Evolutionary conservation across 305 asterid species (phyloP).

Genomic region (Andrographis paniculata): DNA sequence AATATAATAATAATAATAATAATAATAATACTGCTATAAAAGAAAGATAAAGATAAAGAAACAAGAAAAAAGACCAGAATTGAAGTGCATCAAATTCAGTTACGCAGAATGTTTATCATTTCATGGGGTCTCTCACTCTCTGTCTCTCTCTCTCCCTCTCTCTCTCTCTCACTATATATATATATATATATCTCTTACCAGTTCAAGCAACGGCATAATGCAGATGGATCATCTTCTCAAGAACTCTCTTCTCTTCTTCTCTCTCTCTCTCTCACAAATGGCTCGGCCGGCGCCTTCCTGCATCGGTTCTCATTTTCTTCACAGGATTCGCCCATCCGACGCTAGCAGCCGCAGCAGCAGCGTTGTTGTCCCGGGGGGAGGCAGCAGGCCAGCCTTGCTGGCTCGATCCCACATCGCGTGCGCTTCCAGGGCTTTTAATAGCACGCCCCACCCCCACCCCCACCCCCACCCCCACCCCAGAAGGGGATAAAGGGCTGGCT

Average conservation of each 20-base stretch:
- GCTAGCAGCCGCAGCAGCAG: slow-evolving; percentile 34
- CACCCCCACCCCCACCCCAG: slow-evolving; percentile 33
- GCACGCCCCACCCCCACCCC: slow-evolving; percentile 36
- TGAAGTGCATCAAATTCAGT: too few species aligned
- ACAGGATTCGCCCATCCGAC: slow-evolving; percentile 99
- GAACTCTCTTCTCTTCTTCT: too few species aligned
- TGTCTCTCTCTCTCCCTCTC: neutral
- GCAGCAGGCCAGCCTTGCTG: slow-evolving; percentile 50
- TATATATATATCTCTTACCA: too few species aligned
- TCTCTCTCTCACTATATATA: too few species aligned
- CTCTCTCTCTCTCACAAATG: slow-evolving; percentile 35
- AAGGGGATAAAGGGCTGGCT: slow-evolving; percentile 64
- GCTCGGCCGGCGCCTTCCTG: slow-evolving; percentile 83
- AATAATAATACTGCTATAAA: too few species aligned
- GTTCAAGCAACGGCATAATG: slow-evolving; percentile 11
- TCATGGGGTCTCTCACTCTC: too few species aligned
- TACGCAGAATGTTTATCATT: too few species aligned
- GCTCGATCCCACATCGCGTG: slow-evolving; percentile 35
- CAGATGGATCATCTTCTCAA: too few species aligned
- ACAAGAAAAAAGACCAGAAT: too few species aligned
- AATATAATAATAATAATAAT: too few species aligned
- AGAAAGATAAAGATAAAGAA: too few species aligned
- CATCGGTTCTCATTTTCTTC: slow-evolving; percentile 82
- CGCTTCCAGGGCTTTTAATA: slow-evolving; percentile 49
- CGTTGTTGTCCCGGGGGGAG: slow-evolving; percentile 59